These are phyloP conservation scores for Alectoria sarmentosa DNA, from an alignment of 495 filamentous ascomycete species.

Conservation along the genomic window DNA sequence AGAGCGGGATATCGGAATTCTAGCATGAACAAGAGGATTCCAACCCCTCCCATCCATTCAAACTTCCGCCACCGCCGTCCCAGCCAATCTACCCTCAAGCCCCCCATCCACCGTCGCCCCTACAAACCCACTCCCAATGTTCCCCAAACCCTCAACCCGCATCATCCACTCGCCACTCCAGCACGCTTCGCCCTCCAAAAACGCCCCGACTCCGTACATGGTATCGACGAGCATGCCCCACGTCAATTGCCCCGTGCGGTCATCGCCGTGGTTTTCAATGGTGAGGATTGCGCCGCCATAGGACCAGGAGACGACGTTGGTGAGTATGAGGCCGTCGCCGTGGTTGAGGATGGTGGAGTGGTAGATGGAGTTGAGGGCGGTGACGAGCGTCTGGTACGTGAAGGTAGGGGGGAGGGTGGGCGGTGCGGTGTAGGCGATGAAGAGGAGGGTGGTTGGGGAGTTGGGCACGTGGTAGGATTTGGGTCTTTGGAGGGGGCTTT, in stretches of 20 bases:
- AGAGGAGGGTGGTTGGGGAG: constrained; percentile 1
- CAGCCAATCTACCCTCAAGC: neutral
- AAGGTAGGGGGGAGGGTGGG: neutral
- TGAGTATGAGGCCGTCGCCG: neutral
- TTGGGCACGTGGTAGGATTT: constrained; percentile 7
- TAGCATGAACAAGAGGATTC: neutral
- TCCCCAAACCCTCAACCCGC: neutral
- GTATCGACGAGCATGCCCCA: constrained; percentile 13
- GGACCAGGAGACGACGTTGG: neutral
- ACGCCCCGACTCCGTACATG: constrained; percentile 2
- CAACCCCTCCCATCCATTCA: neutral
- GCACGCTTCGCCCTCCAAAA: neutral
- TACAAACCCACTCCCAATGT: constrained; percentile 10
- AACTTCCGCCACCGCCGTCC: neutral
- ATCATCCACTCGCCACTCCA: constrained; percentile 5
- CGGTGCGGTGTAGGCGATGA: neutral
- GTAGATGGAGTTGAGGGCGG: neutral
- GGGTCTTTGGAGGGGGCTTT: neutral
- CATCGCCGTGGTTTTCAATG: constrained; percentile 7
- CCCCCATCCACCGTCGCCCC: neutral
- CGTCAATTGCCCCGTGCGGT: neutral
- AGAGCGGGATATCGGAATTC: neutral
- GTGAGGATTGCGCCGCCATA: neutral
- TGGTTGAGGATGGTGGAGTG: neutral
- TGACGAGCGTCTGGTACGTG: neutral